phyloP scores from a whole-genome alignment of 2,329 filamentous ascomycete genomes.

The Arthrobotrys conoides region DNA sequence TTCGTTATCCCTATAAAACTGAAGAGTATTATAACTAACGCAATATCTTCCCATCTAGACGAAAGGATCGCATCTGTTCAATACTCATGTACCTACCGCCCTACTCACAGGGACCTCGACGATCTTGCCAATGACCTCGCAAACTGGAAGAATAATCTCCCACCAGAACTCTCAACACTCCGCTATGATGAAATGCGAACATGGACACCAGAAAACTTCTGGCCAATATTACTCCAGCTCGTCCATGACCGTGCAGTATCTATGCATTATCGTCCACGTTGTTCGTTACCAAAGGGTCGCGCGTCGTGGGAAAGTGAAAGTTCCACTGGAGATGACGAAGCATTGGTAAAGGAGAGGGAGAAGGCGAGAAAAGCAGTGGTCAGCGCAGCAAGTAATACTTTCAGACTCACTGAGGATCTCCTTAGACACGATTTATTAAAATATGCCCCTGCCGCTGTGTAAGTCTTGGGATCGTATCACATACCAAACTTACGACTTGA shows the following conservation, averaged over 20 bases:
- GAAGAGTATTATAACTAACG: background rate
- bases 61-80: conserved; percentile 54
- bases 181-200: conserved; percentile 59
- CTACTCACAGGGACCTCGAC: conserved; percentile 40
- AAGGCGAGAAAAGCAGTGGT: conserved; percentile 58
- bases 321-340: conserved; percentile 22
- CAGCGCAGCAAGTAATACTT: conserved; percentile 58
- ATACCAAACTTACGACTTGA: background rate
- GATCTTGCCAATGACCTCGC: conserved; percentile 42
- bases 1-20: background rate
- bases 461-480: background rate
- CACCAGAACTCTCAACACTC: conserved; percentile 48
- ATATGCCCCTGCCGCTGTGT: conserved; percentile 59
- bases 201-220: conserved; percentile 57
- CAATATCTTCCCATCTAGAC: conserved; percentile 7
- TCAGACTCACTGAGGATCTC: conserved; percentile 52
- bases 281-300: conserved; percentile 44
- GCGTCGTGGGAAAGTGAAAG: conserved; percentile 38
- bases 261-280: conserved; percentile 54
- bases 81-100: conserved; percentile 54
- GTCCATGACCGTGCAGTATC: conserved; percentile 59
- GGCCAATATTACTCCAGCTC: conserved; percentile 54
- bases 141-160: conserved; percentile 49
- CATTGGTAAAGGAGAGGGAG: conserved; percentile 46
- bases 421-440: conserved; percentile 54